Conservation (phyloP, 495 filamentous ascomycete genomes). For the Diplogelasinospora grovesii region DNA sequence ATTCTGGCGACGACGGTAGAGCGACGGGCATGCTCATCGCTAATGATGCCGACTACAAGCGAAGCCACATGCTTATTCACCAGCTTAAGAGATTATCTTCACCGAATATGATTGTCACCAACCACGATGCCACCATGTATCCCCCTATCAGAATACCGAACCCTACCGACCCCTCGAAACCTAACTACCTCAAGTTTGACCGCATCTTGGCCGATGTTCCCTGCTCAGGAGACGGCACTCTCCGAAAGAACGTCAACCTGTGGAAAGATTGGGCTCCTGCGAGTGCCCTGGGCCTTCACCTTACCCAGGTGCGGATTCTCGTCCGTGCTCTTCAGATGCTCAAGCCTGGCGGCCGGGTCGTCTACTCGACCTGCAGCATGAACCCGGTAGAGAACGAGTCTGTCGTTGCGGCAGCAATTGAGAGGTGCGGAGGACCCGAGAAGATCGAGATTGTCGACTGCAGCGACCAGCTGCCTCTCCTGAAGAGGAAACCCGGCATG, state of each 20-base stretch:
- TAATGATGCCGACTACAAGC: slow-evolving; percentile 92
- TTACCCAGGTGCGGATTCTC: slow-evolving; percentile 80
- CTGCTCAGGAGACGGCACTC: slow-evolving; percentile 91
- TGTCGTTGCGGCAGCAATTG: slow-evolving; percentile 75
- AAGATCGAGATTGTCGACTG: slow-evolving; percentile 83
- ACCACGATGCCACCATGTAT: slow-evolving; percentile 95
- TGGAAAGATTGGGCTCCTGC: slow-evolving; percentile 91
- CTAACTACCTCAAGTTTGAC: slow-evolving; percentile 89
- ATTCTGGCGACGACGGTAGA: slow-evolving; percentile 70
- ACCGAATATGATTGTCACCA: slow-evolving; percentile 93
- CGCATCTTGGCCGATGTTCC: slow-evolving; percentile 94
- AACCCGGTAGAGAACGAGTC: slow-evolving; percentile 97
- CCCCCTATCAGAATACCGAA: slow-evolving; percentile 76
- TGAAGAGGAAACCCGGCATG: slow-evolving; percentile 70
- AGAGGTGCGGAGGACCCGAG: slow-evolving; percentile 74
- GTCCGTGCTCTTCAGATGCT: slow-evolving; percentile 93
- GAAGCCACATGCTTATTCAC: slow-evolving; percentile 92
- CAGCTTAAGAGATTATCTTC: slow-evolving; percentile 95
- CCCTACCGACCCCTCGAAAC: slow-evolving; percentile 40
- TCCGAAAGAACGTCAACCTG: slow-evolving; percentile 81
- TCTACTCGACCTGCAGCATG: slow-evolving; percentile 97
- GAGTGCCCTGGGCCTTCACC: slow-evolving; percentile 76
- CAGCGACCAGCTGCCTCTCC: slow-evolving; percentile 62
- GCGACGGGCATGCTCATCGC: slow-evolving; percentile 88
- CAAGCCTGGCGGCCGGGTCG: slow-evolving; percentile 86